Evolutionary conservation across 768 basidiomycete genomes (phyloP), one percentile per base, ranked within the genome.

Genomic region (Hortiboletus flavorubellus): DNA sequence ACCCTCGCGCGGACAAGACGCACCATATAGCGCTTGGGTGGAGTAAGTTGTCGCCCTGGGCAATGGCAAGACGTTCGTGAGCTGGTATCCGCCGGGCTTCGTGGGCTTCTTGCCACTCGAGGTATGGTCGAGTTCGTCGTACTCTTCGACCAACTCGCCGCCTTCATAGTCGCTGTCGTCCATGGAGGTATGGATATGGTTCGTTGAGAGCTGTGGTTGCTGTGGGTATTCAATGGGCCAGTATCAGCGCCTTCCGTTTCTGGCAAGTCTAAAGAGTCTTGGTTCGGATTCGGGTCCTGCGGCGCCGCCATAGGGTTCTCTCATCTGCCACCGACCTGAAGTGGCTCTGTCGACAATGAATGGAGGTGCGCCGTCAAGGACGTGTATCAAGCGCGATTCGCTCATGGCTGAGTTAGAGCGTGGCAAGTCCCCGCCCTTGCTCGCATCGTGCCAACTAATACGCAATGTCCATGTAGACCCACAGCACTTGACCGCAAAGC

Each of bases 391-490:
- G 58, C 80, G 86, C 31, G 85, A 86, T 57, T 85, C 86, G 0
- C 69, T 86, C 41, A 79, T 81, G 34, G 86, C 86, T 12, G 86
- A 87, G 58, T 76, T 87, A 15, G 85, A 87, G 66, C 77, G 83
- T 64, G 85, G 86, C 79, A 60, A 41, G 73, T 14, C 3, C 15
- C 16, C 14, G 10, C 9, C n/a, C 21, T 11, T 23, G 30, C 37
- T 30, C 18, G 1, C 39, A 5, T 37, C 35, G 9, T 39, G 4
- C 39, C 3, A 23, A 31, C 50, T 51, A 2, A 62, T 48, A 34
- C 46, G 11, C 21, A 21, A 21, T 21, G 21, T 21, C 21, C 23
- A 10, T 38, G 11, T 65, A 89, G 86, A 89, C 63, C 83, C 85
- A 3, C 83, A 87, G 42, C 75, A 81, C 37, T 85, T 84, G 3